Base-by-base conservation (phyloP, 805 yeast species). In the Cyberlindnera mycetangii region DNA sequence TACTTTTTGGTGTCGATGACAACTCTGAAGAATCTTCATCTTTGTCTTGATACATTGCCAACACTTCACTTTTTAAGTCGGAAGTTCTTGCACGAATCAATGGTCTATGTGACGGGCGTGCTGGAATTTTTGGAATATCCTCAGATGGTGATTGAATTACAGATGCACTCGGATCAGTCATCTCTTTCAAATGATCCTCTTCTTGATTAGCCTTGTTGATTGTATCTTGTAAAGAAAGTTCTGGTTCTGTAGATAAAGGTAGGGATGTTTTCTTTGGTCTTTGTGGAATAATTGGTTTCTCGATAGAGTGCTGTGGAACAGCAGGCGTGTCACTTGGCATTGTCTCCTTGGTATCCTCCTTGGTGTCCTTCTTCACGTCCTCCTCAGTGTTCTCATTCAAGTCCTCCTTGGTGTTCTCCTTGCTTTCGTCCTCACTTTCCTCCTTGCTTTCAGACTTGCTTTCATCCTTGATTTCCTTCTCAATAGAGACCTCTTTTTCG, bases 291-390 rank as follows among this genome's bases (percentile, higher is more conserved):
- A 19, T 8, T 27, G 39, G 28, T 14, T 25, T 37, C 40, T 35
- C 35, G 14, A 30, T n/a, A 18, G 53, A 53, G 31, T 47, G 49
- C 9, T 28, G 34, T 16, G 52, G 52, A 20, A 47, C 32, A 5
- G 24, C 20, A 20, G 49, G 48, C 7, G 39, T 36, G 21, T 32
- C 36, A 12, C 8, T 12, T 32, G 36, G 7, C 8, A 15, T n/a
- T 15, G 8, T 19, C 10, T 17, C 24, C 24, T 32, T 18, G 24
- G 21, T n/a, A n/a, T n/a, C n/a, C n/a, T n/a, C n/a, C n/a, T n/a
- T n/a, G n/a, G n/a, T n/a, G 31, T 17, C 27, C 25, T 15, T 41
- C 42, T 17, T 45, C 41, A 20, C 16, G n/a, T n/a, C n/a, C n/a
- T n/a, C n/a, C n/a, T 24, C 28, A 24, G 28, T 24, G 12, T 24